phyloP scores from a whole-genome alignment of 1,284 basidiomycete species.

The Marasmius fiardii region DNA sequence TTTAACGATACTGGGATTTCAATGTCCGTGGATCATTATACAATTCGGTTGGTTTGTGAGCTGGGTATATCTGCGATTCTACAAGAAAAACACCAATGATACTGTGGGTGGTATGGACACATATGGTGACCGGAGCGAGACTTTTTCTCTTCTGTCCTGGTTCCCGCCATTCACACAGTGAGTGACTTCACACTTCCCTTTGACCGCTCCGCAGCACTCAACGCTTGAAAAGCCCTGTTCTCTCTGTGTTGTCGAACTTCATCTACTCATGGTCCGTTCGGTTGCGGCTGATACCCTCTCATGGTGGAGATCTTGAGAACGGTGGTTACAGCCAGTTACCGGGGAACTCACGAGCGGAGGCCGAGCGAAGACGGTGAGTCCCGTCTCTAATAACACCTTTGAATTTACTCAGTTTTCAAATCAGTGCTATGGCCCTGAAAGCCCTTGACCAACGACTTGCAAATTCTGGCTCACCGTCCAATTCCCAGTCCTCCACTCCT shows the following conservation, averaged over 20 bases:
- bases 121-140: slow-evolving; percentile 93
- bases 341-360: slow-evolving; percentile 86
- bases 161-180: slow-evolving; percentile 94
- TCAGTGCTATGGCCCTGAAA: slow-evolving; percentile 88
- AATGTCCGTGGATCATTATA: slow-evolving; percentile 93
- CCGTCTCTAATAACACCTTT: not conserved
- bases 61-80: slow-evolving; percentile 95
- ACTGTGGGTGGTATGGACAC: slow-evolving; percentile 53
- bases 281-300: slow-evolving; percentile 76
- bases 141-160: slow-evolving; percentile 95
- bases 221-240: slow-evolving; percentile 45
- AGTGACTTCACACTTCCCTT: slow-evolving; percentile 18
- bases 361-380: slow-evolving; percentile 82
- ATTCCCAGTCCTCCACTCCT: slow-evolving; percentile 34
- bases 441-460: slow-evolving; percentile 93
- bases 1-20: slow-evolving; percentile 83
- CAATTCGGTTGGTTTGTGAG: slow-evolving; percentile 98
- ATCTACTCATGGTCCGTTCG: slow-evolving; percentile 71
- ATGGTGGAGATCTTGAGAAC: slow-evolving; percentile 64
- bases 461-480: slow-evolving; percentile 46
- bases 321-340: slow-evolving; percentile 76
- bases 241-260: slow-evolving; percentile 67
- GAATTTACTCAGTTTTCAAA: not conserved
- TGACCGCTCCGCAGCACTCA: slow-evolving; percentile 11
- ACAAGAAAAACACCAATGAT: slow-evolving; percentile 78